These are phyloP conservation scores for Dianthus caryophyllus DNA, from an alignment of 148 eudicot species.

Conservation along the genomic window DNA sequence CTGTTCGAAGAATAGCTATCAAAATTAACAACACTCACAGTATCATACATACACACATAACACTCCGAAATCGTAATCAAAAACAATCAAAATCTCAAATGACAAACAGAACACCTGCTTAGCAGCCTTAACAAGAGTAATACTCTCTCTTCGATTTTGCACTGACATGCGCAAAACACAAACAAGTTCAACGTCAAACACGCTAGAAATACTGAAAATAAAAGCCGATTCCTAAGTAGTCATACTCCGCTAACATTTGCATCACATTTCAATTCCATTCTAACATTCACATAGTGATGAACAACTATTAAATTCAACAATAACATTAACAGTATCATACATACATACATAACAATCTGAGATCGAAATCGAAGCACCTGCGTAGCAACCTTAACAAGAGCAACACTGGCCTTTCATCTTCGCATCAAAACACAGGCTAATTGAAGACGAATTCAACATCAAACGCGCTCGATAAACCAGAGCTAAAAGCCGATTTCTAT, in stretches of 20 bases:
- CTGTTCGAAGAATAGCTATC: too few relatives aligned
- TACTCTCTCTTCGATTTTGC: conserved; percentile 61
- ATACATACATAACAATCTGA: too few relatives aligned
- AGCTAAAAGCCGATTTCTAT: too few relatives aligned
- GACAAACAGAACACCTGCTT: conserved; percentile 94
- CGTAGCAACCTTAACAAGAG: too few relatives aligned
- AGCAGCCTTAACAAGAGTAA: conserved; percentile 83
- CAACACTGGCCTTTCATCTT: too few relatives aligned
- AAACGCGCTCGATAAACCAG: too few relatives aligned
- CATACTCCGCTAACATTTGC: neutral
- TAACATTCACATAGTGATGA: neutral
- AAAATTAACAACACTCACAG: neutral
- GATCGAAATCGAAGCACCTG: too few relatives aligned
- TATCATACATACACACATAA: neutral
- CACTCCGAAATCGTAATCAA: too few relatives aligned
- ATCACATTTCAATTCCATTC: too few relatives aligned
- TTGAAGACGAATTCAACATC: too few relatives aligned
- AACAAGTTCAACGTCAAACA: neutral
- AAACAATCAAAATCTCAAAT: too few relatives aligned
- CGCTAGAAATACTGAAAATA: neutral
- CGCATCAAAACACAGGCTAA: too few relatives aligned
- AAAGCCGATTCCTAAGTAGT: neutral
- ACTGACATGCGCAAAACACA: neutral
- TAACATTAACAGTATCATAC: neutral
- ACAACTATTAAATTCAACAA: neutral